These are phyloP conservation scores for Podospora tetraspora DNA, from an alignment of 495 filamentous ascomycete genomes.

Conservation along the genomic window DNA sequence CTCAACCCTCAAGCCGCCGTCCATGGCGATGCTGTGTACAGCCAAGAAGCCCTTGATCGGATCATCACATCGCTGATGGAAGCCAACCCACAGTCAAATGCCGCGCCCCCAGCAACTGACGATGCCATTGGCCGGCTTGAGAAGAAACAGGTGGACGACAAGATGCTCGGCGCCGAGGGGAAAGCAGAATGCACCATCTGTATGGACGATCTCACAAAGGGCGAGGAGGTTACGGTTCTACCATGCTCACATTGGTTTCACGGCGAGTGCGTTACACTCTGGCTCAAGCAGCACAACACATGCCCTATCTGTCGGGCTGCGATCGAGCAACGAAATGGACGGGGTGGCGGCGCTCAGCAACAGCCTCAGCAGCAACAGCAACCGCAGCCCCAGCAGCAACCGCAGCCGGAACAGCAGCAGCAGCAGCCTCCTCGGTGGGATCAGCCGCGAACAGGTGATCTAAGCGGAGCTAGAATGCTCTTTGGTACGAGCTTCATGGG, in stretches of 20 bases:
- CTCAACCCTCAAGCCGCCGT: constrained; percentile 53
- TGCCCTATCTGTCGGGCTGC: constrained; percentile 82
- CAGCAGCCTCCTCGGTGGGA: background rate
- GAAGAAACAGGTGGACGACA: constrained; percentile 57
- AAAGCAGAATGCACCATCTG: constrained; percentile 85
- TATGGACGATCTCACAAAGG: constrained; percentile 76
- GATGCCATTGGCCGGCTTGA: constrained; percentile 69
- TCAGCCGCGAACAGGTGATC: background rate
- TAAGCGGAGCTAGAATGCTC: background rate
- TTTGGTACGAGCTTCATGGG: constrained; percentile 2
- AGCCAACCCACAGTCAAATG: constrained; percentile 64
- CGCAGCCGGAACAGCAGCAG: background rate
- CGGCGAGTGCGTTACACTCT: constrained; percentile 65
- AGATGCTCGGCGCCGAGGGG: constrained; percentile 57
- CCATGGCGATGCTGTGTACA: constrained; percentile 82
- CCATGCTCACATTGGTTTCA: constrained; percentile 95
- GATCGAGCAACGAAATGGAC: constrained; percentile 45
- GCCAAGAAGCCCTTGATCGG: constrained; percentile 83
- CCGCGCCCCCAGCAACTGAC: constrained; percentile 73
- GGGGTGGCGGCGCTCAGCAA: background rate
- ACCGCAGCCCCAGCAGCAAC: background rate
- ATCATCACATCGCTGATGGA: constrained; percentile 88
- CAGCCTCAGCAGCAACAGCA: constrained; percentile 2
- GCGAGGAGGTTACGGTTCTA: constrained; percentile 69
- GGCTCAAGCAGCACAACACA: constrained; percentile 83